Base-by-base conservation (phyloP, 495 filamentous ascomycete species). In the Penicillium macrosclerotiorum region DNA sequence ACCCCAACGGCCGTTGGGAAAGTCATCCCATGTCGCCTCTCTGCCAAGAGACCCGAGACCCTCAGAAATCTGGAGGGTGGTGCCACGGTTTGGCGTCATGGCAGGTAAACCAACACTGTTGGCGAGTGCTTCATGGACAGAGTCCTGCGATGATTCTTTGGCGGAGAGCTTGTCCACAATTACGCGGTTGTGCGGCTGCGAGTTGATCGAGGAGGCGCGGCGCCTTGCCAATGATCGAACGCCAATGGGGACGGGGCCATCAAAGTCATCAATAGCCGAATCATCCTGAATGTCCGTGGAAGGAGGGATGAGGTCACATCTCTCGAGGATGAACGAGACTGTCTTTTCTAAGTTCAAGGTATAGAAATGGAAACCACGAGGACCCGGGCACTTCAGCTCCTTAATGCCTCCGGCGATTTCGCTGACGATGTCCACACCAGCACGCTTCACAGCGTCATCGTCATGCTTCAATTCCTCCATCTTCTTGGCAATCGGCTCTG, bases 1-100 rank as follows among this genome's bases (percentile, higher is more conserved):
- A 60, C 93, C 93, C 84, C 92, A 98, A 34, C 93, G 82, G 19
- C 93, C 94, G 74, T 98, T 98, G 41, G 94, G 93, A 71, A 85
- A 98, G 68, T 98, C 93, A 62, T 98, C 93, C 93, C 93, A 98
- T 5, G 93, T 97, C 17, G 94, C 94, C 71, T 96, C 94, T 48
- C 94, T 77, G 24, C 92, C 93, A 9, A 96, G 76, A n/a, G 86
- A 74, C 29, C 91, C 91, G 51, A 92, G 82, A 3, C 91, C 91
- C 72, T 96, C 90, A 0, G 91, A 94, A 41, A 96, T 96, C 14
- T 89, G 88, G 13, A 96, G 79, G 4, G 90, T 92, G 54, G 88
- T 90, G 35, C 84, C 84, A 31, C 86, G 78, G 22, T 77, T 80
- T 57, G 68, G 66, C 9, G 63, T 63, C 38, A 62, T 37, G 3